Percentiles rank a stretch among this genome's conserved stretches.
phyloP scores from a whole-genome alignment of 495 filamentous ascomycete species.

The Mytilinidion resinicola region DNA sequence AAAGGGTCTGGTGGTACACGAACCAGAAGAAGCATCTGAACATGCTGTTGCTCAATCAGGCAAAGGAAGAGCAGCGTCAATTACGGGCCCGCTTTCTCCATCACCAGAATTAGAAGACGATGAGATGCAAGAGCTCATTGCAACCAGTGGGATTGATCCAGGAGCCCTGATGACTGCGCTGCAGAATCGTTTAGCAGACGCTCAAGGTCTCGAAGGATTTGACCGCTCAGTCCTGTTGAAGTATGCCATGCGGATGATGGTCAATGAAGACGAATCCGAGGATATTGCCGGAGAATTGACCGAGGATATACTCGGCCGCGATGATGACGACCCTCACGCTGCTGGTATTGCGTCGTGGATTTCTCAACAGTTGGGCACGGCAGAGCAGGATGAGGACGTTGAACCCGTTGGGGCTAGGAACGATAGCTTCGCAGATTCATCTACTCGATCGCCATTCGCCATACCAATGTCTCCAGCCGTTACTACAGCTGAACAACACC shows the following conservation, averaged over 20 bases:
- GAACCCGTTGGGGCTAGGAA: conserved; percentile 6
- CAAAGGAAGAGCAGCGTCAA: not conserved
- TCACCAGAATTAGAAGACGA: conserved; percentile 2
- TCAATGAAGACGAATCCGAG: conserved; percentile 27
- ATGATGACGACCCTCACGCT: conserved; percentile 12
- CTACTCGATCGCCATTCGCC: conserved; percentile 1
- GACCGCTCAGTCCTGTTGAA: conserved; percentile 32
- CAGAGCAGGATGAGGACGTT: conserved; percentile 20
- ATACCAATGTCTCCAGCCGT: not conserved
- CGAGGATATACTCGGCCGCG: conserved; percentile 27
- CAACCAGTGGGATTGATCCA: conserved; percentile 19
- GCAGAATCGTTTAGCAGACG: conserved; percentile 21
- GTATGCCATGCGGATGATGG: conserved; percentile 32
- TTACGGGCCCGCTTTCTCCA: not conserved
- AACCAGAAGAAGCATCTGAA: not conserved
- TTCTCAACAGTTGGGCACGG: conserved; percentile 10
- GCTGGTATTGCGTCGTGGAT: conserved; percentile 24
- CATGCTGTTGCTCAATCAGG: not conserved
- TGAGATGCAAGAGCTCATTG: conserved; percentile 7
- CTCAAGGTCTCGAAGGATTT: conserved; percentile 29
- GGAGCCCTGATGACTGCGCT: conserved; percentile 30
- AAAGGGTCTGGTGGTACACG: not conserved
- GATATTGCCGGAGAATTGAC: conserved; percentile 33
- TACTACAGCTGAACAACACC: not conserved
- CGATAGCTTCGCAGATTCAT: not conserved